Conservation (phyloP, 371 early-diverging fungal genomes). For the Gilbertella persicaria region DNA sequence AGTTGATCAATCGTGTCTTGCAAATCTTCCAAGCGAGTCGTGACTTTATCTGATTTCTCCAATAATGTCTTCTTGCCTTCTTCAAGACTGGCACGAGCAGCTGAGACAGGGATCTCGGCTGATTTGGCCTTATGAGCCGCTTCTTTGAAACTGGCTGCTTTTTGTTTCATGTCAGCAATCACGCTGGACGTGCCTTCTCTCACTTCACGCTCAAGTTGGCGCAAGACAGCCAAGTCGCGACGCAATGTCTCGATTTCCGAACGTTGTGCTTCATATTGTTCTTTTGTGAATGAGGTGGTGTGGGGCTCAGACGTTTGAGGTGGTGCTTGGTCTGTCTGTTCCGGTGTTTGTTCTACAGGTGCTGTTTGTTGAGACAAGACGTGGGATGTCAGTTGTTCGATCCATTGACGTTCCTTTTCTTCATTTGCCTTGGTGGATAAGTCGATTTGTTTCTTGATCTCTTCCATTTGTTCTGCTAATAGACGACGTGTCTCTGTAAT, state of each 20-base stretch:
- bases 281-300: slow-evolving; percentile 19
- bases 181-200: slow-evolving; percentile 46
- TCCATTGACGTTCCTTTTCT: slow-evolving; percentile 66
- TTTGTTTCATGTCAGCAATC: slow-evolving; percentile 43
- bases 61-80: slow-evolving; percentile 69
- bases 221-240: slow-evolving; percentile 59
- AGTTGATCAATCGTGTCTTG: slow-evolving; percentile 77
- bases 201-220: slow-evolving; percentile 62
- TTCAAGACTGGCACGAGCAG: slow-evolving; percentile 54
- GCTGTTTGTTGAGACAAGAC: background rate
- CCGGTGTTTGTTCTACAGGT: too few species aligned
- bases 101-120: slow-evolving; percentile 20
- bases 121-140: slow-evolving; percentile 22
- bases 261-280: slow-evolving; percentile 22
- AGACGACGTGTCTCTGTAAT: slow-evolving; percentile 29
- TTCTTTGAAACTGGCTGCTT: slow-evolving; percentile 48
- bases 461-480: slow-evolving; percentile 37
- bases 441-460: slow-evolving; percentile 33
- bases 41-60: slow-evolving; percentile 60
- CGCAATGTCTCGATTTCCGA: slow-evolving; percentile 39
- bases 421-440: slow-evolving; percentile 14
- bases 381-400: slow-evolving; percentile 1
- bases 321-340: background rate
- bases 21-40: slow-evolving; percentile 68
- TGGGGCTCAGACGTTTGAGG: background rate